A percentile compares a stretch with the other conserved stretches of the same genome.
Evolutionary conservation across 495 filamentous ascomycete genomes (phyloP).

Genomic region (Apiosordaria backusii): DNA sequence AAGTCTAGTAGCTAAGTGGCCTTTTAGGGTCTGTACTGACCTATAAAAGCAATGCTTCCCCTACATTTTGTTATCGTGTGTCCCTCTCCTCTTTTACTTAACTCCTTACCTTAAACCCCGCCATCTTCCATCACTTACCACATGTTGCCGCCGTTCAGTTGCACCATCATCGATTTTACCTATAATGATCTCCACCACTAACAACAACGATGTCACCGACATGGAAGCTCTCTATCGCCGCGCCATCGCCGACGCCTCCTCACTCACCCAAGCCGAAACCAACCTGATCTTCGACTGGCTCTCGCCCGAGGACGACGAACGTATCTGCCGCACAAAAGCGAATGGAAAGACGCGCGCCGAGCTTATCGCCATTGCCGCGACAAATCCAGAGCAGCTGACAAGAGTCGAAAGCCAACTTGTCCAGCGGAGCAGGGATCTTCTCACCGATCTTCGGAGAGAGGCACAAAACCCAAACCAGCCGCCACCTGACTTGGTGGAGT

Average conservation of each 20-base stretch:
- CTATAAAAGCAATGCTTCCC: too few species aligned
- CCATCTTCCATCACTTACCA: conserved; percentile 14
- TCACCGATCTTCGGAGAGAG: conserved; percentile 13
- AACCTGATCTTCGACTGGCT: conserved; percentile 13
- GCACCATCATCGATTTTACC: too few species aligned
- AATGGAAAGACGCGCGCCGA: conserved; percentile 18
- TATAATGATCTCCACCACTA: conserved; percentile 14
- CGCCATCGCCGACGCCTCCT: conserved; percentile 14
- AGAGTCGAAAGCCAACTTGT: conserved; percentile 12
- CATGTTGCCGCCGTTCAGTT: too few species aligned
- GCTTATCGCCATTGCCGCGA: conserved; percentile 15
- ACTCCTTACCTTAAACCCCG: conserved; percentile 12
- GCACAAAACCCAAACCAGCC: conserved; percentile 16
- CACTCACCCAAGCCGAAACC: conserved; percentile 16
- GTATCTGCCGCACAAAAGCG: conserved; percentile 14
- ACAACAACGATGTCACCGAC: conserved; percentile 9
- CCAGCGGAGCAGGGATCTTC: not conserved
- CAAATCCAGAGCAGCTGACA: conserved; percentile 15
- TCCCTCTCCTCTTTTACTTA: conserved; percentile 5
- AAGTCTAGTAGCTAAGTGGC: too few species aligned
- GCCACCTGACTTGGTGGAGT: conserved; percentile 10
- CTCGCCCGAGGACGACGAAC: conserved; percentile 13
- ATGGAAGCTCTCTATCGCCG: conserved; percentile 16
- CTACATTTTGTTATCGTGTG: too few species aligned
- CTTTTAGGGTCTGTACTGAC: too few species aligned